phyloP scores from a whole-genome alignment of 2,329 filamentous ascomycete genomes.

The Lojkania enalia region DNA sequence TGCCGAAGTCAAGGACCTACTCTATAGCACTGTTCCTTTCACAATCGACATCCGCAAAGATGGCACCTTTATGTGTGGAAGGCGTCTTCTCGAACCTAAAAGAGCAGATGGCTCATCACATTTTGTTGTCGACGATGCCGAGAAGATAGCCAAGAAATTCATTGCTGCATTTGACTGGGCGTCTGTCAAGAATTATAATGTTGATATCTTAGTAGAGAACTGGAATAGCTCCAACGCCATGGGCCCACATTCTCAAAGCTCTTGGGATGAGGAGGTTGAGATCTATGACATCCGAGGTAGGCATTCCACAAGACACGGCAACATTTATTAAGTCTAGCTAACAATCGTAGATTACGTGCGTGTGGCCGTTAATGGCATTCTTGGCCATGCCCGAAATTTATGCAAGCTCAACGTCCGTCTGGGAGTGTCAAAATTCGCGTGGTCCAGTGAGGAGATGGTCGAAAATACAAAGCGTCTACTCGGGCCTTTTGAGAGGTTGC shows the following conservation, averaged over 20 bases:
- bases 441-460: conserved; percentile 25
- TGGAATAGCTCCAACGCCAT: conserved; percentile 8
- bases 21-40: conserved; percentile 36
- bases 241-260: background rate
- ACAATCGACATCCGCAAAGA: conserved; percentile 36
- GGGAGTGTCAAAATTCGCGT: conserved; percentile 29
- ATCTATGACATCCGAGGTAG: conserved; percentile 41
- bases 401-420: conserved; percentile 36
- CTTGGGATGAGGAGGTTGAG: conserved; percentile 42
- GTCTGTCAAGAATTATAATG: conserved; percentile 37
- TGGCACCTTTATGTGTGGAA: conserved; percentile 39
- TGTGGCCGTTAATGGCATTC: conserved; percentile 35
- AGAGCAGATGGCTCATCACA: conserved; percentile 31
- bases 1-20: conserved; percentile 31
- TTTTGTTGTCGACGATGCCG: conserved; percentile 18
- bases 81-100: conserved; percentile 32
- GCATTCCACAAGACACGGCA: background rate
- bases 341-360: conserved; percentile 31
- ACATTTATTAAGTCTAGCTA: background rate
- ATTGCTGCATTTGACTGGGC: conserved; percentile 32
- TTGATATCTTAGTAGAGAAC: conserved; percentile 38
- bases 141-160: conserved; percentile 26
- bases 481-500: conserved; percentile 34
- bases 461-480: conserved; percentile 30
- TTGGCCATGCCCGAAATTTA: conserved; percentile 31